phyloP scores from a whole-genome alignment of 345 rosid species.

The Populus euphratica region DNA sequence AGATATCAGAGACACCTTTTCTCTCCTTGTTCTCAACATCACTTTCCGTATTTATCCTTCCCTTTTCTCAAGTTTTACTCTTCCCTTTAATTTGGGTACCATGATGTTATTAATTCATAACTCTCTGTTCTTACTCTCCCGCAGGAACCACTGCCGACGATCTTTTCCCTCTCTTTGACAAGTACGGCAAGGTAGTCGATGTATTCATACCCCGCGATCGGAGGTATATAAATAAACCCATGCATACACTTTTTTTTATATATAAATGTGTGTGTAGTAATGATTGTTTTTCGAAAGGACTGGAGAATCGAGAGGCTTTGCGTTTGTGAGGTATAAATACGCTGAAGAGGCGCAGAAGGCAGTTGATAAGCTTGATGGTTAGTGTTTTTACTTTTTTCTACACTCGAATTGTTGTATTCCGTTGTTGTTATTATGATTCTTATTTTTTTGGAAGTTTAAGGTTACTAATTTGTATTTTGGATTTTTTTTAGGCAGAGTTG shows the following conservation, averaged over 20 bases:
- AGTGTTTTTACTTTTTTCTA: too few species aligned
- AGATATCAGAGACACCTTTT: slow-evolving; percentile 53
- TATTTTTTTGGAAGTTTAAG: neutral
- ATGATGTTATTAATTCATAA: neutral
- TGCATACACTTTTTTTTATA: neutral
- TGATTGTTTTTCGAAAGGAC: neutral
- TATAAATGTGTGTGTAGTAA: neutral
- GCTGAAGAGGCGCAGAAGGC: slow-evolving; percentile 77
- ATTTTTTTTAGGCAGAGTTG: slow-evolving; percentile 13
- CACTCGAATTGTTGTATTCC: neutral
- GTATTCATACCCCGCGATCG: slow-evolving; percentile 73
- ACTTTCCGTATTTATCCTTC: slow-evolving; percentile 52
- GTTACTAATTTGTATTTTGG: neutral
- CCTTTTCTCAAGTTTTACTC: neutral
- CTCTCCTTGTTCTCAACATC: slow-evolving; percentile 74
- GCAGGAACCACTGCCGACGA: slow-evolving; percentile 75
- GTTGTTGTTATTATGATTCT: neutral
- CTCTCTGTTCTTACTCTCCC: neutral
- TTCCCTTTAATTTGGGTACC: neutral
- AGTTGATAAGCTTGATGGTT: slow-evolving; percentile 72
- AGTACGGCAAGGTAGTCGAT: slow-evolving; percentile 78
- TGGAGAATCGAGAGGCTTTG: slow-evolving; percentile 59
- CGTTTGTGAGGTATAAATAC: slow-evolving; percentile 70
- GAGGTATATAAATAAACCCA: slow-evolving; percentile 35
- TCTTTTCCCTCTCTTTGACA: slow-evolving; percentile 68